These are phyloP conservation scores for Trebouxia sp. DNA, from an alignment of 139 green algal genomes.

Conservation along the genomic window DNA sequence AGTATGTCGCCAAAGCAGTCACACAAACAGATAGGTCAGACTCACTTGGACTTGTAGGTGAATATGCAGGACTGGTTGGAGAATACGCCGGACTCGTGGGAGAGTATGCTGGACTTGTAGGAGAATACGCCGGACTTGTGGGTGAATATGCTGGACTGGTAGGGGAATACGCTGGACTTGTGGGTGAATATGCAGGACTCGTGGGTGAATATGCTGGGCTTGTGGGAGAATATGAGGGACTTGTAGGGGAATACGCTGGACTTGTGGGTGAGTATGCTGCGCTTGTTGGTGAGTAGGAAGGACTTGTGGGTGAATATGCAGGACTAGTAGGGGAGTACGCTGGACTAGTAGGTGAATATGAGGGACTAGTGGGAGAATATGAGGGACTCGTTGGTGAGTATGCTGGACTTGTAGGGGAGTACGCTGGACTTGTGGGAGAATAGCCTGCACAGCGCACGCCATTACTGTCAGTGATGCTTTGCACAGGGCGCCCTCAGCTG, in stretches of 20 bases:
- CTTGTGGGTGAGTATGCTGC: constrained; percentile 50
- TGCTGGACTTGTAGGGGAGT: constrained; percentile 40
- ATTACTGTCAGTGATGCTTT: constrained; percentile 43
- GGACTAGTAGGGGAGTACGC: constrained; percentile 51
- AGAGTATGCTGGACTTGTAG: constrained; percentile 39
- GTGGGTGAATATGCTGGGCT: constrained; percentile 73
- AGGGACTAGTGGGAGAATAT: constrained; percentile 68
- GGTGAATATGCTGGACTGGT: constrained; percentile 55
- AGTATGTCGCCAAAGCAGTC: too few species aligned
- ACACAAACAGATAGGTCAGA: not conserved
- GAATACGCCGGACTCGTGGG: constrained; percentile 46
- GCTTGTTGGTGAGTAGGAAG: constrained; percentile 53
- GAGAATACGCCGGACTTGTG: constrained; percentile 62
- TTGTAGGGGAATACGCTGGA: constrained; percentile 74
- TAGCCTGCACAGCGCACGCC: constrained; percentile 37
- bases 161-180: constrained; percentile 65
- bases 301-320: constrained; percentile 51
- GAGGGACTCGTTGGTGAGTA: constrained; percentile 66
- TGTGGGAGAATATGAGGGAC: constrained; percentile 71
- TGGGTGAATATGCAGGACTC: constrained; percentile 65
- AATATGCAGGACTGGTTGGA: constrained; percentile 50
- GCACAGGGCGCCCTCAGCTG: constrained; percentile 65
- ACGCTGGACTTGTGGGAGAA: constrained; percentile 46
- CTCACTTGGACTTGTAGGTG: constrained; percentile 45
- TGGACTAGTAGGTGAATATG: constrained; percentile 65